phyloP scores from a whole-genome alignment of 1,284 basidiomycete species.

The Ustilago hordei region DNA sequence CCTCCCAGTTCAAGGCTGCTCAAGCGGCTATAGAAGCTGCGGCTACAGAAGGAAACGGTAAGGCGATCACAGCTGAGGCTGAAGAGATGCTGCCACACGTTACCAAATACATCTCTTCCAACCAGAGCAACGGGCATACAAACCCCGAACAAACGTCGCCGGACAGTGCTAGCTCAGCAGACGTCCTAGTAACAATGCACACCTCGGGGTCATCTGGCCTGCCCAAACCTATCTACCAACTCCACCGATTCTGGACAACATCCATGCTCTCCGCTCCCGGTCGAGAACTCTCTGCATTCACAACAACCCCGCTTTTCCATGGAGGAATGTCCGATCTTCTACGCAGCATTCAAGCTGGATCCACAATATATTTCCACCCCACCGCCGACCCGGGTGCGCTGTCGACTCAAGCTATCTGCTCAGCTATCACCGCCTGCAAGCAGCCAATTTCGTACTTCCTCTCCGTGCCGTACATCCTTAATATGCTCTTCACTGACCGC shows the following conservation, averaged over 20 bases:
- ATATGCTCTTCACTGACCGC: slow-evolving; percentile 73
- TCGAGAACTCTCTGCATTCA: slow-evolving; percentile 67
- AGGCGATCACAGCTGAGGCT: background rate
- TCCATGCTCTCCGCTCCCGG: slow-evolving; percentile 49
- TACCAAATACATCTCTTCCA: background rate
- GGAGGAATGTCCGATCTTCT: slow-evolving; percentile 71
- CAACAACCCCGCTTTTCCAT: slow-evolving; percentile 72
- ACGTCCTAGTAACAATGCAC: slow-evolving; percentile 75
- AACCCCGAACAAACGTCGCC: no score
- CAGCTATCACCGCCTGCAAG: slow-evolving; percentile 63
- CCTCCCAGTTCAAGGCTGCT: slow-evolving; percentile 70
- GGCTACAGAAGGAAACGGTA: background rate
- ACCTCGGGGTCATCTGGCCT: slow-evolving; percentile 75
- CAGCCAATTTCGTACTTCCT: slow-evolving; percentile 59
- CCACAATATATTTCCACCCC: slow-evolving; percentile 70
- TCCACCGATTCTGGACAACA: slow-evolving; percentile 61
- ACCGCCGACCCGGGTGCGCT: slow-evolving; percentile 66
- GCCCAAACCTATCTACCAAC: slow-evolving; percentile 70
- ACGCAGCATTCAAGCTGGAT: slow-evolving; percentile 70
- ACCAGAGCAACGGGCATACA: background rate
- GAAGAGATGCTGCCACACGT: slow-evolving; percentile 24
- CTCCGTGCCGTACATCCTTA: slow-evolving; percentile 72
- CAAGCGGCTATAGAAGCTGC: slow-evolving; percentile 20
- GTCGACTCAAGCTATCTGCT: slow-evolving; percentile 66
- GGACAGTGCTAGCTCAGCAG: slow-evolving; percentile 40